Conservation (phyloP, 495 filamentous ascomycete genomes). For the Hypoxylon rickii region DNA sequence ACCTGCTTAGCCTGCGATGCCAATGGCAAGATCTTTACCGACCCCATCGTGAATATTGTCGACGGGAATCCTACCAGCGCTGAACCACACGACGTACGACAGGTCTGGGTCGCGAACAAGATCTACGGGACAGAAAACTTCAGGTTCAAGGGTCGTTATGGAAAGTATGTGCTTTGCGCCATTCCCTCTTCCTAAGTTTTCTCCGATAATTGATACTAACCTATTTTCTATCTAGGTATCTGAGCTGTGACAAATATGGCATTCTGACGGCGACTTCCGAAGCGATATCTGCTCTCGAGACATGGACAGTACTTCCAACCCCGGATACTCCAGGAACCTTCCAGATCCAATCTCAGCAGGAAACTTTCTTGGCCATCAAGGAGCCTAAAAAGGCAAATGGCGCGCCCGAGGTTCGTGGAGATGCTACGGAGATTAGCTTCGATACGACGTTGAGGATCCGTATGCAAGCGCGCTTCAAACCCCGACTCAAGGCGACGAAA, state of each 20-base stretch:
- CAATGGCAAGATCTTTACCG: conserved; percentile 81
- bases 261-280: conserved; percentile 74
- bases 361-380: conserved; percentile 63
- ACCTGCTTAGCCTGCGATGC: conserved; percentile 82
- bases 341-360: conserved; percentile 67
- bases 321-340: conserved; percentile 68
- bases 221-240: conserved; percentile 52
- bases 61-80: conserved; percentile 77
- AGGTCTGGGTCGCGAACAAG: conserved; percentile 90
- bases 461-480: conserved; percentile 95
- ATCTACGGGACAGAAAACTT: conserved; percentile 80
- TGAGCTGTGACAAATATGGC: conserved; percentile 83
- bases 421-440: conserved; percentile 71
- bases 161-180: conserved; percentile 69
- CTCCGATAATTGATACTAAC: conserved; percentile 41
- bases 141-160: conserved; percentile 87
- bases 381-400: conserved; percentile 51
- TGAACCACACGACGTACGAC: conserved; percentile 91
- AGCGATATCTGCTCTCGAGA: conserved; percentile 81
- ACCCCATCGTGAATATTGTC: conserved; percentile 78
- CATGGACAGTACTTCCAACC: conserved; percentile 71
- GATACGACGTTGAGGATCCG: conserved; percentile 80
- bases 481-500: conserved; percentile 73
- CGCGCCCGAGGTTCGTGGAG: conserved; percentile 72
- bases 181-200: not conserved